These are phyloP conservation scores for Gossypium stocksii DNA, from an alignment of 345 rosid species.

Conservation along the genomic window DNA sequence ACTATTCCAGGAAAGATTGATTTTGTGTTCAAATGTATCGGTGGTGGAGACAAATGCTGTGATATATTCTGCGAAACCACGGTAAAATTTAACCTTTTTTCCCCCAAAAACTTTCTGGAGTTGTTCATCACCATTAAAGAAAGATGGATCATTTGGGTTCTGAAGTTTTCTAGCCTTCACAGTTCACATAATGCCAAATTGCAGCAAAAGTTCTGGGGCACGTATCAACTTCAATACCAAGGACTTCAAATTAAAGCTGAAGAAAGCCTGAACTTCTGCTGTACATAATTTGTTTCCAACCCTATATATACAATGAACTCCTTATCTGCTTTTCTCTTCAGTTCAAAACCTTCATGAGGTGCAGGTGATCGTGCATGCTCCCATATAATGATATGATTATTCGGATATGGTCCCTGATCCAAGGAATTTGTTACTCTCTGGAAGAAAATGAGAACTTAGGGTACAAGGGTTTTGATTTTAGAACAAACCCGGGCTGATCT, in stretches of 20 bases:
- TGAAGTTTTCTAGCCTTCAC: conserved; percentile 94
- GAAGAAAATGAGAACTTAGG: conserved; percentile 81
- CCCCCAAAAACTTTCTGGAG: conserved; percentile 89
- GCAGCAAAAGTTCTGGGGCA: conserved; percentile 93
- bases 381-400: conserved; percentile 76
- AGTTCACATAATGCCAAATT: conserved; percentile 94
- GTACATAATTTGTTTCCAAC: conserved; percentile 83
- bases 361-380: conserved; percentile 86
- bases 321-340: conserved; percentile 90
- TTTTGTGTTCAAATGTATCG: conserved; percentile 82
- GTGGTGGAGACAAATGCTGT: conserved; percentile 74
- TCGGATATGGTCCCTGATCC: conserved; percentile 92
- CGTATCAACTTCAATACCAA: conserved; percentile 92
- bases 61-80: conserved; percentile 86
- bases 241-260: conserved; percentile 77
- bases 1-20: conserved; percentile 79
- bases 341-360: conserved; percentile 94
- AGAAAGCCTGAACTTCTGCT: conserved; percentile 90
- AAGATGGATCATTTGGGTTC: conserved; percentile 78
- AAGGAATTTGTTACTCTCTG: conserved; percentile 72
- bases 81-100: conserved; percentile 74
- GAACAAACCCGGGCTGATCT: conserved; percentile 80
- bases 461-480: conserved; percentile 58
- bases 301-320: conserved; percentile 72
- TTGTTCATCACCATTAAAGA: conserved; percentile 73